Evolutionary conservation across 2,329 filamentous ascomycete species (phyloP).

Genomic region (Claviceps paspali): DNA sequence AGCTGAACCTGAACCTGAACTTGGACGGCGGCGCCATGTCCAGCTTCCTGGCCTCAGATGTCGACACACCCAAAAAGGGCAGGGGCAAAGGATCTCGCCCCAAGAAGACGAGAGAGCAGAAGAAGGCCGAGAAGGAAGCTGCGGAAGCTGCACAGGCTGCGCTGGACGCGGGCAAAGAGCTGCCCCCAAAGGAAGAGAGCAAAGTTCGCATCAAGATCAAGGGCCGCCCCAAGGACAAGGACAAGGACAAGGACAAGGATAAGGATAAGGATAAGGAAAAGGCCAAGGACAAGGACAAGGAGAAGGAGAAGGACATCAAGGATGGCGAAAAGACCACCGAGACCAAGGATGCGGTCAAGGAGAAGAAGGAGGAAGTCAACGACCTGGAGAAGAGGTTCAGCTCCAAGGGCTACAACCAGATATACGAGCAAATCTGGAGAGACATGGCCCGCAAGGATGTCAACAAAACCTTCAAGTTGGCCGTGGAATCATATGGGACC

Average conservation of each 20-base stretch:
- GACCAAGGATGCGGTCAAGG: constrained; percentile 32
- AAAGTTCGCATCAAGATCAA: constrained; percentile 52
- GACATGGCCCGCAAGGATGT: constrained; percentile 90
- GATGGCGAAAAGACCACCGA: constrained; percentile 25
- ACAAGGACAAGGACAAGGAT: constrained; percentile 23
- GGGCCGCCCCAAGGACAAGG: constrained; percentile 30
- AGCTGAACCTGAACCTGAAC: constrained; percentile 51
- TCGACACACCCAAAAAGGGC: constrained; percentile 36
- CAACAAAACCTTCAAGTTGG: constrained; percentile 80
- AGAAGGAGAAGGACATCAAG: constrained; percentile 22
- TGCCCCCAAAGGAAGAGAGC: constrained; percentile 40
- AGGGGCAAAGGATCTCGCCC: constrained; percentile 52
- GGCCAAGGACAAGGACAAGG: constrained; percentile 28
- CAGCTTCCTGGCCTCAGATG: constrained; percentile 59
- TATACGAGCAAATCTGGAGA: constrained; percentile 94
- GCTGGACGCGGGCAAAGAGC: constrained; percentile 61
- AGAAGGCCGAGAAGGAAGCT: constrained; percentile 64
- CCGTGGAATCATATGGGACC: constrained; percentile 68
- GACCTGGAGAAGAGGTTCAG: constrained; percentile 54
- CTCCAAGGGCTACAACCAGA: constrained; percentile 88
- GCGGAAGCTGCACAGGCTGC: constrained; percentile 81
- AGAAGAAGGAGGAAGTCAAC: constrained; percentile 33
- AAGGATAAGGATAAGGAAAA: constrained; percentile 33
- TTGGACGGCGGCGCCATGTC: constrained; percentile 77
- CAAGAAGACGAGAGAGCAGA: constrained; percentile 83